These are phyloP conservation scores for Pichia kudriavzevii DNA, from an alignment of 1,139 yeast species.

Conservation along the genomic window DNA sequence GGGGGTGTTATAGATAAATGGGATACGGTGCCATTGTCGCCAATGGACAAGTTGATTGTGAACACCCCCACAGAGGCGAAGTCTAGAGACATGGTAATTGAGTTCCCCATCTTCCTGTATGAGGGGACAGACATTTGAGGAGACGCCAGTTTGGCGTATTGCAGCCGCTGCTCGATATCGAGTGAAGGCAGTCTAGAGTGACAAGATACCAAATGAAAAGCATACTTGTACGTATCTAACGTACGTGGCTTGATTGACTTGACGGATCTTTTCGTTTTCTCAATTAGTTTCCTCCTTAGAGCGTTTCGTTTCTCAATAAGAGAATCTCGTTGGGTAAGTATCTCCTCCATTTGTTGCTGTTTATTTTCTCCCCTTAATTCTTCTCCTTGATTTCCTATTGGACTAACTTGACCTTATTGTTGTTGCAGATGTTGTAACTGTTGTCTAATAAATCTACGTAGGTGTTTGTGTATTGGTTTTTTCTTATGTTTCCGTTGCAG, in stretches of 20 bases:
- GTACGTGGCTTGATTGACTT: not conserved
- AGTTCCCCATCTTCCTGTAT: too few species aligned
- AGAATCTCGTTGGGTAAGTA: conserved; percentile 1
- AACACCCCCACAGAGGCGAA: conserved; percentile 5
- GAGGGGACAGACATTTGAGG: conserved; percentile 23
- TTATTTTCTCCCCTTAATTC: too few species aligned
- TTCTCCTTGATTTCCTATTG: too few species aligned
- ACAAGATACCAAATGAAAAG: conserved; percentile 7
- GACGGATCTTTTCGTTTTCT: not conserved
- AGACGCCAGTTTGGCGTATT: conserved; percentile 19
- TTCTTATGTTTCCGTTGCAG: conserved; percentile 2
- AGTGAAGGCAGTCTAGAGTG: conserved; percentile 24
- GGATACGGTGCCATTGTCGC: too few species aligned
- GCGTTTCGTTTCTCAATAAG: not conserved
- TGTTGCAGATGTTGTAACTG: not conserved
- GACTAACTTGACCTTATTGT: not conserved
- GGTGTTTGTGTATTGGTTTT: not conserved
- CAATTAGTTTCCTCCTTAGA: too few species aligned
- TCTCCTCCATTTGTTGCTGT: conserved; percentile 2
- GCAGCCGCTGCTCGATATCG: conserved; percentile 21
- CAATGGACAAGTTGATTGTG: not conserved
- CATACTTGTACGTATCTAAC: conserved; percentile 1
- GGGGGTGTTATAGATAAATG: not conserved
- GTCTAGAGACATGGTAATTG: not conserved
- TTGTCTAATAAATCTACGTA: not conserved